These are phyloP conservation scores for Rhizopus arrhizus DNA, from an alignment of 371 early-diverging fungal species.

Conservation along the genomic window DNA sequence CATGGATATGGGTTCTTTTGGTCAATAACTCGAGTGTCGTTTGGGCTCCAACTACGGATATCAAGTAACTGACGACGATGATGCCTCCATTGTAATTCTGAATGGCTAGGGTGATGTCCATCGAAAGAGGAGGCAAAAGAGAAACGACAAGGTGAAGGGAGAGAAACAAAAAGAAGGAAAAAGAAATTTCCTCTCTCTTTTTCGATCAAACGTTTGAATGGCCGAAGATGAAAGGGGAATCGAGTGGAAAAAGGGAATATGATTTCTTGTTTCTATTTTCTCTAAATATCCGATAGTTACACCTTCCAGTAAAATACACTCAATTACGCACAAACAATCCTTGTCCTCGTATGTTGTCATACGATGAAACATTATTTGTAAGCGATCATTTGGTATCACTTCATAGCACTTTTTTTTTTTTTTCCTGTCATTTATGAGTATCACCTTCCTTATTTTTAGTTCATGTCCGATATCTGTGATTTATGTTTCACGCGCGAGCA, in stretches of 20 bases:
- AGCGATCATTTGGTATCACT: too few species aligned
- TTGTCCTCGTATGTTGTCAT: too few species aligned
- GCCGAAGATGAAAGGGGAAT: not conserved
- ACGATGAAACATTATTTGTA: too few species aligned
- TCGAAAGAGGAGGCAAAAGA: slow-evolving; percentile 5
- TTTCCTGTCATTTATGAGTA: too few species aligned
- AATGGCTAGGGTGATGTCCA: slow-evolving; percentile 12
- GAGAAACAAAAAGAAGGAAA: not conserved
- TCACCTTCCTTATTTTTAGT: too few species aligned
- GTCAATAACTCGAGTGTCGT: slow-evolving; percentile 37
- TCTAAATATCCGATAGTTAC: too few species aligned
- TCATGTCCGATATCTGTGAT: too few species aligned
- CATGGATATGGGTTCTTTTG: slow-evolving; percentile 33
- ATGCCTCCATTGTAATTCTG: slow-evolving; percentile 32
- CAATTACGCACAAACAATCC: too few species aligned
- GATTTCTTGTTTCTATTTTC: too few species aligned
- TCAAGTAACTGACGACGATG: slow-evolving; percentile 30
- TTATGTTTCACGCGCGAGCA: too few species aligned
- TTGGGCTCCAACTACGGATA: slow-evolving; percentile 33
- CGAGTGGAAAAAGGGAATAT: not conserved
- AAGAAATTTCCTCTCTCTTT: not conserved
- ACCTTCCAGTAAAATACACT: too few species aligned
- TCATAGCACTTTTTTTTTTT: too few species aligned
- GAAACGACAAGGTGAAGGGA: not conserved
- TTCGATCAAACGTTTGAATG: not conserved